Base-by-base conservation (phyloP, 805 yeast species). In the Candida sanyiensis region DNA sequence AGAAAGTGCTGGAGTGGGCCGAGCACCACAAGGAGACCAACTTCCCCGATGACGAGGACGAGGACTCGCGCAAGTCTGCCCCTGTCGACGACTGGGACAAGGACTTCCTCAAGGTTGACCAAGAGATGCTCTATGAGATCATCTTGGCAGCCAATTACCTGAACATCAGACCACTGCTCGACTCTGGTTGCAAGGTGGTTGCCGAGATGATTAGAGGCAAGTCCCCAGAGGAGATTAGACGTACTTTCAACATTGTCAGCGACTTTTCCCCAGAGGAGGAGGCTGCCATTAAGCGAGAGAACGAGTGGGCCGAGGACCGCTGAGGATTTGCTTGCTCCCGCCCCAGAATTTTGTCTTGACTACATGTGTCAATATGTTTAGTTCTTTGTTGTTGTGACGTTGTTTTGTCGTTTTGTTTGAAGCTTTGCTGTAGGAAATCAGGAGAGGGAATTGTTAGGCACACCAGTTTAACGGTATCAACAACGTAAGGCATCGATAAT, bases 61-160 rank as follows among this genome's bases (percentile, higher is more conserved):
- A 83, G 38, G 95, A 86, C 50, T 75, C 85, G 18, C 78, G 83
- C 59, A 85, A 84, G 57, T 73, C 90, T n/a, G 87, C 88, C 2
- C 96, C 95, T 4, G 87, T 90, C 37, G 90, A 83, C 45, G 88
- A 88, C 33, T 90, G 97, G 97, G 97, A 90, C 64, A 84, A 85
- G 61, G 86, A 84, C 61, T 90, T 89, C 61, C 73, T 90, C 52
- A 84, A 85, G 57, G 96, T 90, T 27, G 97, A 90, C 63, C 97
- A 83, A 57, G 90, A 83, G 51, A 83, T 83, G 89, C 69, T 83
- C 42, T 83, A 83, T 49, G 93, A 82, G 54, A 83, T 83, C 54
- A 80, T 83, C 42, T 64, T 80, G 41, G 90, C 90, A n/a, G 86
- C 90, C 15, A 83, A 83, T 59, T 83, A 81, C 57, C 64, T 83